Conservation (phyloP, 768 basidiomycete genomes). For the Lyophyllum atratum region DNA sequence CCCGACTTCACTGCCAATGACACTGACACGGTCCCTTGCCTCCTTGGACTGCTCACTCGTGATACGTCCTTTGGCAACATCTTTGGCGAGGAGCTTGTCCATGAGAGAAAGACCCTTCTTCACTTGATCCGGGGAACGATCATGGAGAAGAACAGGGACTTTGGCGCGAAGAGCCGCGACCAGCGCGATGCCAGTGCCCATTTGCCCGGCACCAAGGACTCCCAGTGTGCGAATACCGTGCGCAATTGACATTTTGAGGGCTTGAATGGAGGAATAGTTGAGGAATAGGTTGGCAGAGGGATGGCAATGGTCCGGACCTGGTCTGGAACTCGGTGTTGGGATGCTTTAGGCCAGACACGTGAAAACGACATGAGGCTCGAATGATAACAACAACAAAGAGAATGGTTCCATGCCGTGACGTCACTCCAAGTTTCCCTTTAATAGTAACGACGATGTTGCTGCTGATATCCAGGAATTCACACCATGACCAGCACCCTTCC, state of each 20-base stretch:
- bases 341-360: too few relatives aligned
- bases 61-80: slow-evolving; percentile 81
- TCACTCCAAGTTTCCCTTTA: neutral
- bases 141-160: slow-evolving; percentile 84
- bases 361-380: neutral
- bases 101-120: slow-evolving; percentile 70
- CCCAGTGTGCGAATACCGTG: slow-evolving; percentile 79
- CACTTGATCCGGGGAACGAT: slow-evolving; percentile 75
- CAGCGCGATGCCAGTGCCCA: slow-evolving; percentile 92
- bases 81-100: slow-evolving; percentile 86
- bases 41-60: slow-evolving; percentile 70
- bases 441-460: neutral
- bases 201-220: slow-evolving; percentile 83
- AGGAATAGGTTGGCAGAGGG: too few relatives aligned
- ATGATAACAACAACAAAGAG: neutral
- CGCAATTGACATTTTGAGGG: slow-evolving; percentile 48
- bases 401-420: neutral
- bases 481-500: slow-evolving; percentile 61
- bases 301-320: too few relatives aligned
- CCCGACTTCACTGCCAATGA: slow-evolving; percentile 51
- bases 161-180: slow-evolving; percentile 85
- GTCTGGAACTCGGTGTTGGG: too few relatives aligned
- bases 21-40: slow-evolving; percentile 63
- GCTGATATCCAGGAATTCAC: neutral
- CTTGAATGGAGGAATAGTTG: neutral